Base-by-base conservation (phyloP, 352 stramenopile genomes). In the Globisporangium ultimum region DNA sequence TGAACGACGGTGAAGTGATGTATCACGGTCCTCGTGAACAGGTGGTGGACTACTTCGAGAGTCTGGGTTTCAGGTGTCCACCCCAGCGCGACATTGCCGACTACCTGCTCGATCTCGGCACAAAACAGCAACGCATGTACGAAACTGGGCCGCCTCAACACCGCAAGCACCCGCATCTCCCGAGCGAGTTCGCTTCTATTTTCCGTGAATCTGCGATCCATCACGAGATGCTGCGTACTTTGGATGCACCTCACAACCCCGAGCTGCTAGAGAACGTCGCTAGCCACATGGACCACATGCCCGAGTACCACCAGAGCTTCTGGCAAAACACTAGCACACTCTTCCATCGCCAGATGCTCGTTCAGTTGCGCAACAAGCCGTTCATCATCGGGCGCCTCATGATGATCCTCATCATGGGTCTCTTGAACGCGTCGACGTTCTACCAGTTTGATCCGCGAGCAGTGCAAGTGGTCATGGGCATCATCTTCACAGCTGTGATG, bases 1-100 rank as follows among this genome's bases (percentile, higher is more conserved):
- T 87, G 46, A 82, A 78, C 48, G 67, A 78, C 0, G 71, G 71
- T 13, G 59, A 76, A 21, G 43, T 74, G 40, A 79, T 79, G 62
- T 76, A 76, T 41, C 65, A 80, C 60, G 68, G 68, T 3, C 61
- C 61, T 12, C 38, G 70, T 80, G 48, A 86, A 77, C 32, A 64
- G 67, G 71, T 61, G 6, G 53, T 82, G 32, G 63, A 67, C 38
- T 91, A 96, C 58, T 96, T 96, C 64, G 64, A 72, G 18, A 58
- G 43, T 17, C 47, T 91, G 15, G 83, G 81, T 0, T 76, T 77
- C 45, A 34, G 41, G 1, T 72, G 69, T 66, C 71, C 71, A 15
- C 55, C 57, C 15, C 34, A 66, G 47, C 61, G 53, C n/a, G 65
- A 69, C 34, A 40, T 63, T 7, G 65, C 65, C 0, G 65, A 72